Conservation (phyloP, 1,139 yeast genomes). For the Eremothecium coryli region DNA sequence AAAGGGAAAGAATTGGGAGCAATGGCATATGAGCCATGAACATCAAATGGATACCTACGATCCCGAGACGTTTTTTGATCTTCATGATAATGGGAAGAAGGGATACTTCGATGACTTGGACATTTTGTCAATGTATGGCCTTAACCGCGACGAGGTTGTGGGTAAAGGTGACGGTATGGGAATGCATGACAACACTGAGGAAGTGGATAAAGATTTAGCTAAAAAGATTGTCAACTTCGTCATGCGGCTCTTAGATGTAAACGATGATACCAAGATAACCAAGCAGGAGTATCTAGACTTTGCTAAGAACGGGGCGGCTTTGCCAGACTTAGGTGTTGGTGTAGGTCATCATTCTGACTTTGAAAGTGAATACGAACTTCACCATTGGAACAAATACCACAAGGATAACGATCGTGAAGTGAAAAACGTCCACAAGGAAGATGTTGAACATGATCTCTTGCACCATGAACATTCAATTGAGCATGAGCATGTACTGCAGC, state of each 20-base stretch:
- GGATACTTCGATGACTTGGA: constrained; percentile 53
- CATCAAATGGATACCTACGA: constrained; percentile 71
- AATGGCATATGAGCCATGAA: constrained; percentile 86
- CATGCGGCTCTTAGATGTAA: constrained; percentile 50
- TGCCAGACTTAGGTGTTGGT: constrained; percentile 91
- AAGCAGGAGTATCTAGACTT: constrained; percentile 67
- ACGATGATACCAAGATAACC: constrained; percentile 57
- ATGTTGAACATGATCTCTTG: constrained; percentile 76
- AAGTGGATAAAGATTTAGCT: constrained; percentile 47
- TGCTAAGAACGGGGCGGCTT: constrained; percentile 51
- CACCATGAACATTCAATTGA: constrained; percentile 86
- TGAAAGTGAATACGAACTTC: constrained; percentile 86
- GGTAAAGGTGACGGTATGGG: constrained; percentile 94
- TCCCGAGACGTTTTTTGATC: constrained; percentile 64
- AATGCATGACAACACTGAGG: constrained; percentile 52
- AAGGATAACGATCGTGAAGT: constrained; percentile 77
- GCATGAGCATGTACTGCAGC: constrained; percentile 48
- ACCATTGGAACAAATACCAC: constrained; percentile 88
- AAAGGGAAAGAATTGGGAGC: constrained; percentile 53
- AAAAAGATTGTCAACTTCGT: constrained; percentile 50
- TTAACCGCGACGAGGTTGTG: constrained; percentile 58
- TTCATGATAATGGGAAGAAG: constrained; percentile 60
- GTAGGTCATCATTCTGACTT: constrained; percentile 97
- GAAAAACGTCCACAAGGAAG: constrained; percentile 72
- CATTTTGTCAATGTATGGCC: constrained; percentile 72